phyloP scores from a whole-genome alignment of 495 filamentous ascomycete species.

The Astrothelium subdiscretum region DNA sequence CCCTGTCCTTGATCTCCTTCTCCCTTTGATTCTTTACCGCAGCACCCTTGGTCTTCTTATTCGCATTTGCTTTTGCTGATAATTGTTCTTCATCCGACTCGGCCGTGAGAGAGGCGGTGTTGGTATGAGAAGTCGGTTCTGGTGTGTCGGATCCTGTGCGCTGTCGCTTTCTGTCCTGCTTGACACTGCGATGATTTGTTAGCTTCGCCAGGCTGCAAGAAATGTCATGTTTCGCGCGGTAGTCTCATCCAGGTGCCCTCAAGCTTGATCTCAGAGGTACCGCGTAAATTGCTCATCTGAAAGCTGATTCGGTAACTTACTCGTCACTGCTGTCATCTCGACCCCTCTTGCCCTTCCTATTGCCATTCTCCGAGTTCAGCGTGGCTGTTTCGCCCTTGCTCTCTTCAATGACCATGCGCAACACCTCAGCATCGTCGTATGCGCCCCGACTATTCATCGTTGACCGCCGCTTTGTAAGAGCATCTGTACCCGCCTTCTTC shows the following conservation, averaged over 20 bases:
- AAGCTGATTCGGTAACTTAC: conserved; percentile 42
- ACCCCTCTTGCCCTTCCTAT: conserved; percentile 63
- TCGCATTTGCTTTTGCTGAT: conserved; percentile 33
- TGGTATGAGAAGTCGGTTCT: conserved; percentile 40
- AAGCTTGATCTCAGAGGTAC: no score
- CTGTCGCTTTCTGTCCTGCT: conserved; percentile 52
- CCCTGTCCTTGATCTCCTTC: conserved; percentile 55
- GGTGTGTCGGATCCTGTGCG: conserved; percentile 65
- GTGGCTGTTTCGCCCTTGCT: conserved; percentile 62
- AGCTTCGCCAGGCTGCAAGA: no score
- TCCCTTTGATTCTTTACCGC: conserved; percentile 57
- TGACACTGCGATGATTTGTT: conserved; percentile 32
- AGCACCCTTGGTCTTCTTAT: conserved; percentile 54
- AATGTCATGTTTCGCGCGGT: no score
- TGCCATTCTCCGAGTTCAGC: conserved; percentile 37
- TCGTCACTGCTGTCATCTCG: conserved; percentile 80
- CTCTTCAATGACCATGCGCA: conserved; percentile 84
- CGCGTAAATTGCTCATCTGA: background rate
- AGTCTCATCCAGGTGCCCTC: no score
- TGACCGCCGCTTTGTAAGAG: conserved; percentile 62
- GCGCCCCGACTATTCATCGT: conserved; percentile 97
- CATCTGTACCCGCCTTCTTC: conserved; percentile 24
- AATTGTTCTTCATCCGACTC: conserved; percentile 59
- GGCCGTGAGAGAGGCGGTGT: conserved; percentile 35
- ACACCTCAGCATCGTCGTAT: conserved; percentile 86